Evolutionary conservation across 305 asterid genomes (phyloP).

Genomic region (Fraxinus albicans): DNA sequence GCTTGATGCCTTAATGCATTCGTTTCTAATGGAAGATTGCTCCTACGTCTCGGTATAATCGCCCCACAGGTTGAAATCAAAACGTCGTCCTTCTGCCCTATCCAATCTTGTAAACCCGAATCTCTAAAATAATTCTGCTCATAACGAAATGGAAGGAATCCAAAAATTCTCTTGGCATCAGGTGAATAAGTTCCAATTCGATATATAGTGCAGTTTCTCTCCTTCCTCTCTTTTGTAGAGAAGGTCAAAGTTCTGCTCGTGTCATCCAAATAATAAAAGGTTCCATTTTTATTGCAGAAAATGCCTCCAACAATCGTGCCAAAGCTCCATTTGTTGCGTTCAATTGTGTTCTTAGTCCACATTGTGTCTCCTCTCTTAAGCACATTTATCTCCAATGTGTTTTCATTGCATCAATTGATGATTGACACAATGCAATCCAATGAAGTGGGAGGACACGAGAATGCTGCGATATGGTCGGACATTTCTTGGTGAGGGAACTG

Average conservation of each 20-base stretch:
- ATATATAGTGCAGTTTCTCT: background rate
- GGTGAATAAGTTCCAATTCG: background rate
- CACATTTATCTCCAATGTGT: background rate
- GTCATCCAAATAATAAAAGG: conserved; percentile 19
- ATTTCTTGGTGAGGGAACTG: conserved; percentile 22
- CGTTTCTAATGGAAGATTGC: background rate
- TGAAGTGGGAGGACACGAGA: conserved; percentile 27
- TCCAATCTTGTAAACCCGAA: background rate
- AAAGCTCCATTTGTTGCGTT: background rate
- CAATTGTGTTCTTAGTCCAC: conserved; percentile 19
- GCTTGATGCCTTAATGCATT: conserved; percentile 8
- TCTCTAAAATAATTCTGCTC: background rate
- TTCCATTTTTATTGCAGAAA: background rate
- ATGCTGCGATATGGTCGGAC: conserved; percentile 17
- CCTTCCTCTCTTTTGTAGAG: background rate
- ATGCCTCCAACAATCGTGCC: conserved; percentile 8
- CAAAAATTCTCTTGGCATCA: background rate
- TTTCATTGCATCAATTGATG: background rate
- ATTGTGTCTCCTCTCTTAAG: conserved; percentile 13
- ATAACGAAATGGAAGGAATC: background rate
- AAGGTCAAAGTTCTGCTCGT: background rate
- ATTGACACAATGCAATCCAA: conserved; percentile 17
- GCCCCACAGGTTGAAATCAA: conserved; percentile 23
- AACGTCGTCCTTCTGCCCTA: conserved; percentile 17
- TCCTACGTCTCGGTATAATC: background rate